A percentile compares a stretch with the other conserved stretches of the same genome.
Evolutionary conservation across 805 yeast genomes (phyloP).

Genomic region (Ogataea angusta): DNA sequence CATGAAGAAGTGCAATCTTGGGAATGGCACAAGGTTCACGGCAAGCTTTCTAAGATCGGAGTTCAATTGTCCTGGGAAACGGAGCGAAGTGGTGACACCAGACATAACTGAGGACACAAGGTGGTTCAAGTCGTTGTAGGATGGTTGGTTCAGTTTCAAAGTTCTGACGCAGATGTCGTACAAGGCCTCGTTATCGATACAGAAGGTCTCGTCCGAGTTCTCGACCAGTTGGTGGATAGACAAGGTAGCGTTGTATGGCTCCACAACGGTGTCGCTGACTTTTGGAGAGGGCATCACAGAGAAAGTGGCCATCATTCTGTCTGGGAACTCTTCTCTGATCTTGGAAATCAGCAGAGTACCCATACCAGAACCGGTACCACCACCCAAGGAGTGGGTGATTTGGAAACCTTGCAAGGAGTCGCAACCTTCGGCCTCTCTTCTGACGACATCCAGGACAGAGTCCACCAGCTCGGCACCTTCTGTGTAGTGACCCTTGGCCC

Average conservation of each 20-base stretch:
- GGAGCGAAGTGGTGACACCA: constrained; percentile 89
- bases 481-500: constrained; percentile 97
- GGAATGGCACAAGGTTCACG: constrained; percentile 92
- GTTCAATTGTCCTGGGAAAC: constrained; percentile 94
- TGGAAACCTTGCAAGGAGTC: constrained; percentile 95
- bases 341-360: constrained; percentile 84
- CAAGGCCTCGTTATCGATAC: constrained; percentile 92
- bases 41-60: constrained; percentile 91
- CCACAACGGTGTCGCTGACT: constrained; percentile 90
- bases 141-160: constrained; percentile 75
- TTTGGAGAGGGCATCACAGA: constrained; percentile 92
- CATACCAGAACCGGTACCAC: constrained; percentile 98
- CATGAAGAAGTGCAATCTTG: constrained; percentile 92
- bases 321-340: constrained; percentile 90
- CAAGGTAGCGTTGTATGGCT: constrained; percentile 90
- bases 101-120: constrained; percentile 91
- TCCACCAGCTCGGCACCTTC: constrained; percentile 95
- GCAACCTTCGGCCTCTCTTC: constrained; percentile 92
- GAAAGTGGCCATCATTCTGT: constrained; percentile 94
- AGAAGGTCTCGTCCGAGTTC: constrained; percentile 88
- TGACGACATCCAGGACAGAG: constrained; percentile 80
- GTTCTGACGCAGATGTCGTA: constrained; percentile 87
- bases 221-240: constrained; percentile 91
- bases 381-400: constrained; percentile 76
- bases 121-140: constrained; percentile 73